phyloP scores from a whole-genome alignment of 257 asterid genomes.

The Anisodus tanguticus region DNA sequence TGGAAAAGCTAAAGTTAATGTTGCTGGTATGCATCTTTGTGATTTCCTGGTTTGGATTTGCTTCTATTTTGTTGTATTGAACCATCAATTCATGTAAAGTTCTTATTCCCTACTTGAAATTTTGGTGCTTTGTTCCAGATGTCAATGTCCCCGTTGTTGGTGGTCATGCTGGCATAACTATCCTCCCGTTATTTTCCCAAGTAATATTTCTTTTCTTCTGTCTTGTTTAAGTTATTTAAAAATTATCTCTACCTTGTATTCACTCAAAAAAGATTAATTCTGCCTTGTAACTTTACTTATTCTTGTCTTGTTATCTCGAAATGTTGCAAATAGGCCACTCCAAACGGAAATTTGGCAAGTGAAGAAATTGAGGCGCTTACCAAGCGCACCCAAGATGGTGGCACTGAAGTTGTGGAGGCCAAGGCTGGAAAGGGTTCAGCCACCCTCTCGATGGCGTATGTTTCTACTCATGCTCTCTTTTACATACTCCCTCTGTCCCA shows the following conservation, averaged over 20 bases:
- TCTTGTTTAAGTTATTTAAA: background rate
- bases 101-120: background rate
- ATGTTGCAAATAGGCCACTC: conserved; percentile 35
- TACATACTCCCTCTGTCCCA: background rate
- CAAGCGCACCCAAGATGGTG: conserved; percentile 43
- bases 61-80: background rate
- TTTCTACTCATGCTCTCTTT: background rate
- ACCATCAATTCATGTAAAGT: background rate
- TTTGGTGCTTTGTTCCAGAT: conserved; percentile 32
- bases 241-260: background rate
- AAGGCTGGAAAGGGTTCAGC: conserved; percentile 51
- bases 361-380: conserved; percentile 39
- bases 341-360: conserved; percentile 32
- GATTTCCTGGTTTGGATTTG: background rate
- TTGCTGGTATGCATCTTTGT: conserved; percentile 35
- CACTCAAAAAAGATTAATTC: background rate
- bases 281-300: conserved; percentile 8
- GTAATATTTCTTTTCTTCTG: conserved; percentile 26
- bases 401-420: conserved; percentile 47
- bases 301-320: background rate
- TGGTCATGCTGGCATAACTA: conserved; percentile 47
- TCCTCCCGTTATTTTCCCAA: conserved; percentile 44
- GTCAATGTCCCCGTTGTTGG: conserved; percentile 46
- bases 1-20: conserved; percentile 39
- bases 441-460: conserved; percentile 48